Percentiles rank a stretch among this genome's conserved stretches.
Conservation (phyloP, 148 eudicot genomes). For the Chenopodium berlandieri region DNA sequence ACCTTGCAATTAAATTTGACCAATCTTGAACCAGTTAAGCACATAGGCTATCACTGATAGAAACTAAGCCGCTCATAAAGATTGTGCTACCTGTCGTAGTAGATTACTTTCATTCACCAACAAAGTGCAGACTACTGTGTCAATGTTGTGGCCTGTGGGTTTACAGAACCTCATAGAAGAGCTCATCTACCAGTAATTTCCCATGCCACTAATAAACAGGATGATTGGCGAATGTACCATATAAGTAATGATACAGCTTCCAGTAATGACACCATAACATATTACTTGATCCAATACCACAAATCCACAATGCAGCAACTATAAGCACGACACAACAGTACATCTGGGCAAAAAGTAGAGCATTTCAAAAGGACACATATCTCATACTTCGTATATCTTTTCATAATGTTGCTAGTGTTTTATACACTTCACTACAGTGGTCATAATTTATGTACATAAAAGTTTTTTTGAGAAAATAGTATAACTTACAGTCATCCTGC, state of each 20-base stretch:
- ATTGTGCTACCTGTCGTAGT: neutral
- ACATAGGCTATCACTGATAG: neutral
- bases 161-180: too few species aligned
- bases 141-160: neutral
- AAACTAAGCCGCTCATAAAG: neutral
- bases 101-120: neutral
- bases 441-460: neutral
- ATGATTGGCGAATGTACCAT: neutral
- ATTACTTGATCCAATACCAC: neutral
- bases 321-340: neutral
- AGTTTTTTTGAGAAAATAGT: neutral
- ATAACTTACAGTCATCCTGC: neutral
- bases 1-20: neutral
- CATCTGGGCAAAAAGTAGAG: neutral
- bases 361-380: neutral
- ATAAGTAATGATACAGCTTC: neutral
- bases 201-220: neutral
- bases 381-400: neutral
- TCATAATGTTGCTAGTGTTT: neutral
- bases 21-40: neutral
- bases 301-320: neutral
- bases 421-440: constrained; percentile 5
- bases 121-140: neutral
- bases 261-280: neutral
- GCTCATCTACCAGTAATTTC: neutral